Conservation (phyloP, 2,329 filamentous ascomycete species). For the Colletotrichum tropicale region DNA sequence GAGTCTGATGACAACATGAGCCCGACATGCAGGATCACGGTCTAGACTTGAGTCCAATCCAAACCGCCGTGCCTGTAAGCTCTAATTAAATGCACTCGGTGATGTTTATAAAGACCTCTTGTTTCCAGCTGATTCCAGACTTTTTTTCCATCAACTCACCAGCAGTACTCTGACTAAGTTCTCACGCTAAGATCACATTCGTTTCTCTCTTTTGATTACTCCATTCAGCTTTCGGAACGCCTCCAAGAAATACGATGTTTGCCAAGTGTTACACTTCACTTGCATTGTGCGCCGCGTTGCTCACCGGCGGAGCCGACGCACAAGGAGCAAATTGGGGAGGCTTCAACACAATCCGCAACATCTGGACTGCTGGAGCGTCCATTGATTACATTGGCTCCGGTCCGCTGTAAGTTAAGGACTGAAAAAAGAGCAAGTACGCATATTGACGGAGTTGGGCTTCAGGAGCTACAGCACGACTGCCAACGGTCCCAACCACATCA, state of each 20-base stretch:
- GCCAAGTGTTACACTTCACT: background rate
- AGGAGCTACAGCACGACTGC: background rate
- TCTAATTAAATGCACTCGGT: background rate
- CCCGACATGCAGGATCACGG: background rate
- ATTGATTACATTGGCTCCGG: background rate
- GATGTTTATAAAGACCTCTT: background rate
- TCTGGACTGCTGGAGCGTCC: background rate
- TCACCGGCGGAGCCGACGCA: background rate
- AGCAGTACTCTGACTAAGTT: background rate
- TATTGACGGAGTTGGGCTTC: background rate
- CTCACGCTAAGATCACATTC: rapidly evolving
- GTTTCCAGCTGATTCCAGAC: background rate
- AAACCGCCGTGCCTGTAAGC: rapidly evolving
- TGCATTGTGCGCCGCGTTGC: background rate
- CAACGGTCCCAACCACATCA: background rate
- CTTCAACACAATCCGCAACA: background rate
- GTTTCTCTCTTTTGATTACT: no score
- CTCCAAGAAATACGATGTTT: background rate
- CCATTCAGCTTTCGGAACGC: background rate
- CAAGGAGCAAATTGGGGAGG: background rate
- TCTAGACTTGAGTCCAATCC: background rate
- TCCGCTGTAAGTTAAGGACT: background rate
- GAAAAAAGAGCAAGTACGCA: rapidly evolving
- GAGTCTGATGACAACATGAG: background rate
- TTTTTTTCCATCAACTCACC: background rate